Percentiles rank a stretch among this genome's conserved stretches.
Conservation (phyloP, 1,284 basidiomycete genomes). For the Ceratobasidium sp. region DNA sequence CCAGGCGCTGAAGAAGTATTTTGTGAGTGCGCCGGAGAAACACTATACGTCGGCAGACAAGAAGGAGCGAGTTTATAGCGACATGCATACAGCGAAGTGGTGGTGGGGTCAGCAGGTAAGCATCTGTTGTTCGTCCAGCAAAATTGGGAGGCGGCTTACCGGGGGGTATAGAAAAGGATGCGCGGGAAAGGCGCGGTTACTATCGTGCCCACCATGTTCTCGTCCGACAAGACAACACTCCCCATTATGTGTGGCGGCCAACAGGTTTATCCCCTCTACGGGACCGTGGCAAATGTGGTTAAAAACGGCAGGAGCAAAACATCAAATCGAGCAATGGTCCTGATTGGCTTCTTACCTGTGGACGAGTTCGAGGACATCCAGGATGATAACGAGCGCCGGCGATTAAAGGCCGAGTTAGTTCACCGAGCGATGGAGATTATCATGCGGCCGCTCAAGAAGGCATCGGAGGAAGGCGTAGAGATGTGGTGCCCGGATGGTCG, state of each 20-base stretch:
- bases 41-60: not conserved
- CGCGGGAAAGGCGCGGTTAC: slow-evolving; percentile 5
- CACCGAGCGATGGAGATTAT: slow-evolving; percentile 44
- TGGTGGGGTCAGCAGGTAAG: slow-evolving; percentile 26
- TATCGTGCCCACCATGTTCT: not conserved
- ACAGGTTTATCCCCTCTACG: slow-evolving; percentile 25
- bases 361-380: slow-evolving; percentile 18
- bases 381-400: not conserved
- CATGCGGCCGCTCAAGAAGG: slow-evolving; percentile 44
- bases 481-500: slow-evolving; percentile 49
- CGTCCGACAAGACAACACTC: slow-evolving; percentile 7
- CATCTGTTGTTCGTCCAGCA: not conserved
- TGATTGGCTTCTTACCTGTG: slow-evolving; percentile 46
- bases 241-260: slow-evolving; percentile 22
- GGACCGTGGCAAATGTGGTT: slow-evolving; percentile 15
- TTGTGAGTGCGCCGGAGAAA: not conserved
- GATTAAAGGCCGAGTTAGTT: slow-evolving; percentile 42
- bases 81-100: not conserved
- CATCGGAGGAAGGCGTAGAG: slow-evolving; percentile 43
- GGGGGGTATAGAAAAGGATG: not conserved
- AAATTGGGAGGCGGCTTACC: not conserved
- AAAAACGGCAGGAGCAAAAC: slow-evolving; percentile 33
- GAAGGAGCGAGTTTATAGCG: not conserved
- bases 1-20: not conserved
- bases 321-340: slow-evolving; percentile 22